Evolutionary conservation across 1,284 basidiomycete species (phyloP).

Genomic region (Tetrapyrgos nigripes): DNA sequence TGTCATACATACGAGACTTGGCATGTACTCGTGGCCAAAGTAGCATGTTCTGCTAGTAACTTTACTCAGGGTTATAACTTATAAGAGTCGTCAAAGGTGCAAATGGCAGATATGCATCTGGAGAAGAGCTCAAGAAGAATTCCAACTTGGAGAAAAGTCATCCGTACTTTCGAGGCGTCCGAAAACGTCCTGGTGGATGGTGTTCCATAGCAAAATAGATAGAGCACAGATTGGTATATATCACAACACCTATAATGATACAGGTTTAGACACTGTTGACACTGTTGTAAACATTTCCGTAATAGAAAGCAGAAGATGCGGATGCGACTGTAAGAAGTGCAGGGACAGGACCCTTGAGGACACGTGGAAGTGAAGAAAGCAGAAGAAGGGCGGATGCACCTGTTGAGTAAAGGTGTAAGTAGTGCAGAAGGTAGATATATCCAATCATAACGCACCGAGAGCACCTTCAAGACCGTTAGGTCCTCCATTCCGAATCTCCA

Average conservation of each 20-base stretch:
- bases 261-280: neutral
- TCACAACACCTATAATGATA: neutral
- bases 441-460: constrained; percentile 57
- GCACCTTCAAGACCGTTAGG: constrained; percentile 78
- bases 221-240: neutral
- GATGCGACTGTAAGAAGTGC: constrained; percentile 70
- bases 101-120: too few species aligned
- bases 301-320: constrained; percentile 69
- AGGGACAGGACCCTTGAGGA: constrained; percentile 80
- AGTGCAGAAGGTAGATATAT: neutral
- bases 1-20: too few species aligned
- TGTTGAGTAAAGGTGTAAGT: constrained; percentile 30
- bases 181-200: too few species aligned
- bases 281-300: constrained; percentile 52
- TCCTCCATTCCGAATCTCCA: constrained; percentile 75
- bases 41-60: too few species aligned
- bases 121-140: neutral
- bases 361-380: constrained; percentile 79
- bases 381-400: constrained; percentile 82
- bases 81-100: too few species aligned
- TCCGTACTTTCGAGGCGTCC: too few species aligned
- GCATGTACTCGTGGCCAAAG: too few species aligned
- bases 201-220: too few species aligned
- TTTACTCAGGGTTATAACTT: too few species aligned
- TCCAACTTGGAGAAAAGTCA: too few species aligned